Conservation (phyloP, 2,329 filamentous ascomycete species). For the Byssothecium circinans region DNA sequence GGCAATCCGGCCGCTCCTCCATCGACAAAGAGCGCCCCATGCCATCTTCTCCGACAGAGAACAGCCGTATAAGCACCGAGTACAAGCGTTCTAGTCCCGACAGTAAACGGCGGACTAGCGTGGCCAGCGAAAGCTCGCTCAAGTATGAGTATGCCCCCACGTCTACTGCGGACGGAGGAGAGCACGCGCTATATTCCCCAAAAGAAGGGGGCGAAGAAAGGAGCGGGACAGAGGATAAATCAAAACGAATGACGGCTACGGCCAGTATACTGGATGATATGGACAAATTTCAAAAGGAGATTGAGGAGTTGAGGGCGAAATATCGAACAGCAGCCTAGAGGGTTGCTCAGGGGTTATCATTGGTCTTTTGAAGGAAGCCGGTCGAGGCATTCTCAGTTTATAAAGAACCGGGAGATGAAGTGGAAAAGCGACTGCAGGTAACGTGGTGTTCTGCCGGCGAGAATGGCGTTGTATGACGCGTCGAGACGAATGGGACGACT, state of each 20-base stretch:
- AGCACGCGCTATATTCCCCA: constrained; percentile 31
- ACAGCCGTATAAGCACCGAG: constrained; percentile 30
- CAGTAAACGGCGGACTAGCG: constrained; percentile 34
- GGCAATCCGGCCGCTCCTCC: constrained; percentile 37
- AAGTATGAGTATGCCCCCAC: constrained; percentile 26
- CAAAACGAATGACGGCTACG: constrained; percentile 9
- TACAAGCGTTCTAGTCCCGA: constrained; percentile 31
- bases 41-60: constrained; percentile 25
- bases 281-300: constrained; percentile 44
- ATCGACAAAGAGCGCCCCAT: constrained; percentile 34
- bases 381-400: not conserved
- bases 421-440: not conserved
- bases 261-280: constrained; percentile 43
- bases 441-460: not conserved
- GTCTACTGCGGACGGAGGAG: constrained; percentile 25
- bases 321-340: constrained; percentile 23
- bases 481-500: not conserved
- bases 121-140: constrained; percentile 37
- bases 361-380: constrained; percentile 3
- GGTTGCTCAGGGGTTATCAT: constrained; percentile 2
- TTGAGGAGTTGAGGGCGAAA: constrained; percentile 40
- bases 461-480: not conserved
- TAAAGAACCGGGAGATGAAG: not conserved
- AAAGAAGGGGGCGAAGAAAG: constrained; percentile 22
- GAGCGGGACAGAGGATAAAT: not conserved